Evolutionary conservation across 2,329 filamentous ascomycete species (phyloP).

Genomic region (Neocucurbitaria cava): DNA sequence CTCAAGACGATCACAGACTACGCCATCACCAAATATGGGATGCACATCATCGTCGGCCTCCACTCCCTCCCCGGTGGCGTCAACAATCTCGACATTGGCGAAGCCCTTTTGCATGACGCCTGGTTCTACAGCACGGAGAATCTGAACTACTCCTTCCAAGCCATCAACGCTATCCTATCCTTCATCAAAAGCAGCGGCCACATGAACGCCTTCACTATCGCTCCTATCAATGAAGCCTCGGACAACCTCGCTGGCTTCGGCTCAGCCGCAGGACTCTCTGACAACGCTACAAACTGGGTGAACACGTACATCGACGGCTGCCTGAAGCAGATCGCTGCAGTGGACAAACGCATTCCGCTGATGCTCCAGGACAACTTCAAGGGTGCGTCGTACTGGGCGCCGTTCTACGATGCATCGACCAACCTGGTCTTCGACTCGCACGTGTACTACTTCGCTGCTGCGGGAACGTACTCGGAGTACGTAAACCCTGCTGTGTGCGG

Average conservation of each 20-base stretch:
- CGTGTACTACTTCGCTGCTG: conserved; percentile 34
- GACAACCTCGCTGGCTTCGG: conserved; percentile 47
- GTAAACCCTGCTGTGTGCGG: conserved; percentile 9
- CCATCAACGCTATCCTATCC: conserved; percentile 39
- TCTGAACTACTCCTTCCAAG: conserved; percentile 42
- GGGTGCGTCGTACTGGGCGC: conserved; percentile 27
- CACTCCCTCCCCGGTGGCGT: conserved; percentile 44
- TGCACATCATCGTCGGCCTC: conserved; percentile 47
- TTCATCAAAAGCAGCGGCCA: conserved; percentile 41
- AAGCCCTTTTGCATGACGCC: conserved; percentile 31
- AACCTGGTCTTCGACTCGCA: conserved; percentile 35
- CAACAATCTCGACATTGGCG: conserved; percentile 31
- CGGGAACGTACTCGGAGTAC: conserved; percentile 16
- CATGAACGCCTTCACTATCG: conserved; percentile 43
- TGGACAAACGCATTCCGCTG: conserved; percentile 21
- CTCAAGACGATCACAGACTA: conserved; percentile 44
- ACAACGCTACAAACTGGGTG: conserved; percentile 39
- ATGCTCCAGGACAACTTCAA: conserved; percentile 28
- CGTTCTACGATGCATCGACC: conserved; percentile 4
- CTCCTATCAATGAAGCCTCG: conserved; percentile 48
- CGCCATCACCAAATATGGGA: conserved; percentile 45
- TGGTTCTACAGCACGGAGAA: conserved; percentile 49
- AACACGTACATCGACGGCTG: conserved; percentile 41
- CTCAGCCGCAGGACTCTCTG: conserved; percentile 37
- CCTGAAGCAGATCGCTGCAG: conserved; percentile 15